Conservation (phyloP, 108 stramenopile genomes). For the Pelagomonas calceolata region DNA sequence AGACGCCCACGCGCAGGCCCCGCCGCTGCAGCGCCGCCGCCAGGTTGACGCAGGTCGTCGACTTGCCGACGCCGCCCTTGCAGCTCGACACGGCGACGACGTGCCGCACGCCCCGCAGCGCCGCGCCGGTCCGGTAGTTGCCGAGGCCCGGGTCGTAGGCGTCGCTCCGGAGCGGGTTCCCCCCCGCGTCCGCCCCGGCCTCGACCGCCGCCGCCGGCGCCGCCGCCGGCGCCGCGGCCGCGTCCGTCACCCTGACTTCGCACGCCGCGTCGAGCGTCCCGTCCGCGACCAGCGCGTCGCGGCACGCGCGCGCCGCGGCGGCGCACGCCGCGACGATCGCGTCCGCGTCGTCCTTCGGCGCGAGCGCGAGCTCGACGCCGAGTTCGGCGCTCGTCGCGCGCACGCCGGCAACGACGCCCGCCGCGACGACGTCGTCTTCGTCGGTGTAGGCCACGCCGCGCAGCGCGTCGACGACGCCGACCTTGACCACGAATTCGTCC, state of each 20-base stretch:
- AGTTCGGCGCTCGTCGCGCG: background rate
- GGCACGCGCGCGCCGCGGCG: background rate
- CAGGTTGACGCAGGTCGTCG: constrained; percentile 51
- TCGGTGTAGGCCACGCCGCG: background rate
- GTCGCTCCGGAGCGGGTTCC: background rate
- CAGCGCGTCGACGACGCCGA: background rate
- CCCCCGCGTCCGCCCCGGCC: too few species aligned
- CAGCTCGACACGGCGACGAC: constrained; percentile 7
- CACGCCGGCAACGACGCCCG: background rate
- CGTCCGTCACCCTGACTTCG: background rate
- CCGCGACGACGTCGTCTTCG: background rate
- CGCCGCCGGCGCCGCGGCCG: too few species aligned
- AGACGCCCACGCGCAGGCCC: constrained; percentile 35
- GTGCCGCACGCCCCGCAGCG: background rate
- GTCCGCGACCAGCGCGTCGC: background rate
- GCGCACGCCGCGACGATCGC: background rate
- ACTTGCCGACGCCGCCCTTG: constrained; percentile 57
- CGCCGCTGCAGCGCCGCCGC: constrained; percentile 27
- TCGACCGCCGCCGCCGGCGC: too few species aligned
- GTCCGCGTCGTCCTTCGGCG: background rate
- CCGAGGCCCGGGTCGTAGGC: background rate
- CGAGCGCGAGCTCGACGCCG: background rate
- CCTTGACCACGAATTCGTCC: background rate
- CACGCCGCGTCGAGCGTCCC: background rate
- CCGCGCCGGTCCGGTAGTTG: too few species aligned